A percentile compares a stretch with the other conserved stretches of the same genome.
phyloP scores from a whole-genome alignment of 78 protist species.

The Dictyostelium intermedium region DNA sequence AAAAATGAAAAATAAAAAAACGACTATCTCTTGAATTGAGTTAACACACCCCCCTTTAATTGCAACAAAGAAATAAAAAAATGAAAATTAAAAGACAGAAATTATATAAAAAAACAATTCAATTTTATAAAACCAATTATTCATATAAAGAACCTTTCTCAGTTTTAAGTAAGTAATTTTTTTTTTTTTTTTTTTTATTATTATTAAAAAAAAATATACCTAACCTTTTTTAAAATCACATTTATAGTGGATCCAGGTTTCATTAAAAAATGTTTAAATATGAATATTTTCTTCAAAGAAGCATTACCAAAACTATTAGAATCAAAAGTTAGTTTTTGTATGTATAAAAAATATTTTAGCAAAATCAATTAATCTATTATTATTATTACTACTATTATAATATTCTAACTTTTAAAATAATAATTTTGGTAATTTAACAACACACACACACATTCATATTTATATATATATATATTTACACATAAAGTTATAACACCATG shows the following conservation, averaged over 20 bases:
- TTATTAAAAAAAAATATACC: background rate
- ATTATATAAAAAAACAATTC: conserved; percentile 31
- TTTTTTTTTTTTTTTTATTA: background rate
- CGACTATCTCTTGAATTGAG: background rate
- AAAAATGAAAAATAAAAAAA: background rate
- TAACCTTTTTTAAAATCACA: no score
- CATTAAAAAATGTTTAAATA: conserved; percentile 1
- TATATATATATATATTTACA: background rate
- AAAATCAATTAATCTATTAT: no score
- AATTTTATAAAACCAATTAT: conserved; percentile 45
- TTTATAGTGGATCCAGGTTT: conserved; percentile 43
- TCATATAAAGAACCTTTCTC: conserved; percentile 46
- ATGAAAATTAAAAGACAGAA: conserved; percentile 43
- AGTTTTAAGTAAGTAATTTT: conserved; percentile 9
- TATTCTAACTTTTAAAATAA: no score
- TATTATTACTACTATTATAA: no score
- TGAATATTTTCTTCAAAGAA: conserved; percentile 18
- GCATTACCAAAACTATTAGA: conserved; percentile 16
- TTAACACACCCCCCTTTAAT: background rate
- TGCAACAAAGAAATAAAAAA: background rate
- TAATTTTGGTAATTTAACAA: no score
- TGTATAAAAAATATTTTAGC: background rate
- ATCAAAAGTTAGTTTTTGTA: conserved; percentile 31
- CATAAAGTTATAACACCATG: conserved; percentile 38
- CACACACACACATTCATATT: background rate